Base-by-base conservation (phyloP, 805 yeast species). In the Kluyveromyces siamensis region DNA sequence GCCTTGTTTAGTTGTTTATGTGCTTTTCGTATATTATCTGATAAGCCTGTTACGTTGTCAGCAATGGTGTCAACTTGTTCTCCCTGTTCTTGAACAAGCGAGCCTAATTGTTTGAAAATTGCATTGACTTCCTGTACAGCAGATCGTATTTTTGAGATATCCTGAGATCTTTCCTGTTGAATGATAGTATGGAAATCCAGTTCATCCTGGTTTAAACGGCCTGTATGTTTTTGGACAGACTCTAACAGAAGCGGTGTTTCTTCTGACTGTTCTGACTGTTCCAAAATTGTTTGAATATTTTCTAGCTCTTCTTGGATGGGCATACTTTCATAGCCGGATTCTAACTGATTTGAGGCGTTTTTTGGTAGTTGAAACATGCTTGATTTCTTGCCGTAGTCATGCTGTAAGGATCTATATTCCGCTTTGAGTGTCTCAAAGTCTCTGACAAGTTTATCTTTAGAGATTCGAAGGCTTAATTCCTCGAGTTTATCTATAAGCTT, bases 41-140 rank as follows among this genome's bases (percentile, higher is more conserved):
- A 78, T 51, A 84, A 70, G 42, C 75, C 78, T 25, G 81, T 67
- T 41, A 90, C 72, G 65, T 88, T 88, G 52, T 83, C 87, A 60
- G 88, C 96, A 16, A 90, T 80, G 0, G 89, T 79, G 59, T 88
- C 95, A 16, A 90, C 74, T 55, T 86, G 89, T 30, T 77, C 81
- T 6, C 96, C 96, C 62, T 90, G 97, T 63, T 87, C 90, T 46
- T 75, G 72, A 2, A 90, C 93, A 57, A 90, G 69, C 37, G 79
- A 75, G 14, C 89, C 88, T 49, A 90, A 66, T 58, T 89, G 96
- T 55, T 81, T 80, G 63, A 88, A 89, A 4, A 90, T 89, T 9
- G 88, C 75, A 63, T 90, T 89, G 40, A 90, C 87, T 55, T 90
- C 96, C 47, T 74, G 77, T 10, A 89, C 87, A 0, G 96, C 95